Evolutionary conservation across 2,329 filamentous ascomycete genomes (phyloP).

Genomic region (Penicillium sclerotigenum): DNA sequence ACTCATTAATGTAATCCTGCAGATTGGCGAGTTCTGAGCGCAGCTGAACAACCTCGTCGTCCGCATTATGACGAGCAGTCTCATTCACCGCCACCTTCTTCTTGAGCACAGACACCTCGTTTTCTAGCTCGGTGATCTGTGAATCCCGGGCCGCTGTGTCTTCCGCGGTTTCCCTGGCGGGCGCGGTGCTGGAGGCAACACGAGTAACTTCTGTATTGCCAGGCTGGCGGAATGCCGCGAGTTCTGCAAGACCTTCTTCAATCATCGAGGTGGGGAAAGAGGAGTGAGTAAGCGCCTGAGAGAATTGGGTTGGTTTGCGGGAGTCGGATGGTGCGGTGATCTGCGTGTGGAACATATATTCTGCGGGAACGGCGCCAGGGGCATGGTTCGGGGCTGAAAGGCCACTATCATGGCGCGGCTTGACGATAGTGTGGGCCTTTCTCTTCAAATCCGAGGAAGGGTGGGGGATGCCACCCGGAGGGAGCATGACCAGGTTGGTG

Average conservation of each 20-base stretch:
- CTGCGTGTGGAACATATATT: constrained; percentile 44
- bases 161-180: constrained; percentile 9
- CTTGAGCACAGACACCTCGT: constrained; percentile 40
- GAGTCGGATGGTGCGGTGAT: constrained; percentile 25
- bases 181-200: constrained; percentile 9
- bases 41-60: constrained; percentile 37
- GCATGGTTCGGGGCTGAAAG: constrained; percentile 36
- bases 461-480: constrained; percentile 53
- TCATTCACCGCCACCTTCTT: constrained; percentile 37
- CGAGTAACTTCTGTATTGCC: constrained; percentile 20
- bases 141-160: constrained; percentile 25
- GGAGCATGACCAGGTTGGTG: constrained; percentile 74
- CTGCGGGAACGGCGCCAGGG: constrained; percentile 40
- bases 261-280: constrained; percentile 39
- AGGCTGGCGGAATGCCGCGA: constrained; percentile 30
- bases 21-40: constrained; percentile 35
- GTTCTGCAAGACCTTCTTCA: constrained; percentile 42
- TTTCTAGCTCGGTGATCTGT: constrained; percentile 36
- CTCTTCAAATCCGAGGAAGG: constrained; percentile 43
- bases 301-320: constrained; percentile 28
- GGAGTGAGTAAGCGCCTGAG: constrained; percentile 38
- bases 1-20: constrained; percentile 39
- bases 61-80: constrained; percentile 34
- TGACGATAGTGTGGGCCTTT: constrained; percentile 63
- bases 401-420: constrained; percentile 58